These are phyloP conservation scores for Spinacia oleracea DNA, from an alignment of 179 eudicot genomes.

Conservation along the genomic window DNA sequence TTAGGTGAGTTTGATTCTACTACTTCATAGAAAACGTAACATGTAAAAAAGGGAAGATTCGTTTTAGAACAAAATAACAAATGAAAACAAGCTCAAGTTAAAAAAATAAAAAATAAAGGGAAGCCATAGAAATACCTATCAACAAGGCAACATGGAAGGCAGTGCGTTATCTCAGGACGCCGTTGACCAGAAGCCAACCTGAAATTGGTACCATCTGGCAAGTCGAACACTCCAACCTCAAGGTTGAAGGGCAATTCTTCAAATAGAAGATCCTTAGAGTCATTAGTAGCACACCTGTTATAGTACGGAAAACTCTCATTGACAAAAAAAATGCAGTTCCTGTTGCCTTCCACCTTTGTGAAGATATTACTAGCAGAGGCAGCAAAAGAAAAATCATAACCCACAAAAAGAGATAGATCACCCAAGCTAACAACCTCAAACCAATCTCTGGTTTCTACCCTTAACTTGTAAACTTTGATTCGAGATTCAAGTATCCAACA, in stretches of 20 bases:
- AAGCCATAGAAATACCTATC: neutral
- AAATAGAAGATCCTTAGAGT: neutral
- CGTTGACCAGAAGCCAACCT: neutral
- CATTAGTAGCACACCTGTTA: neutral
- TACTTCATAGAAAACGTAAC: no score
- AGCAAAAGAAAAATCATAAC: neutral
- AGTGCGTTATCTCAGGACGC: neutral
- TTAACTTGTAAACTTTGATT: neutral
- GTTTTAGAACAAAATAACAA: neutral
- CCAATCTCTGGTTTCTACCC: constrained; percentile 1
- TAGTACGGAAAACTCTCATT: neutral
- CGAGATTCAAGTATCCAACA: neutral
- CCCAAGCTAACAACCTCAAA: constrained; percentile 7
- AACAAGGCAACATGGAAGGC: neutral
- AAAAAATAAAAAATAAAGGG: neutral
- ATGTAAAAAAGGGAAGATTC: neutral
- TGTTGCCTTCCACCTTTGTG: neutral
- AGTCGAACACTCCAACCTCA: neutral
- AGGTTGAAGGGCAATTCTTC: neutral
- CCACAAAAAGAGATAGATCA: neutral
- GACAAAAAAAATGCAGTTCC: neutral
- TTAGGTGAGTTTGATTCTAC: no score
- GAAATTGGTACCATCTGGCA: constrained; percentile 4
- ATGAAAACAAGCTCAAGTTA: neutral
- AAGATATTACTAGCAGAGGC: neutral